Conservation (phyloP, 345 rosid genomes). For the Pistacia vera region DNA sequence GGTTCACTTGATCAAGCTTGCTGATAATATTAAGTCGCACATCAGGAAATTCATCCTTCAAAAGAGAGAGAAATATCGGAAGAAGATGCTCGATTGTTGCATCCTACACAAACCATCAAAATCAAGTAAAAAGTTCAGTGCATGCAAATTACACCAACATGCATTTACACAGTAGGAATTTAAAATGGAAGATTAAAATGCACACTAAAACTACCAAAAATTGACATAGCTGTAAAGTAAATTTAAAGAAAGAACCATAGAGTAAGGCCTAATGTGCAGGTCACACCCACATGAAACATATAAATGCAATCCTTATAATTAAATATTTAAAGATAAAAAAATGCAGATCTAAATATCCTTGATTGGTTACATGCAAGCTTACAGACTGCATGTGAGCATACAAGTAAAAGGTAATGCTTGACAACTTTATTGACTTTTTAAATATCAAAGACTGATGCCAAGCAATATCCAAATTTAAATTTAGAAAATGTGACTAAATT, state of each 20-base stretch:
- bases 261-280: not conserved
- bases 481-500: too few relatives aligned
- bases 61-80: conserved; percentile 93
- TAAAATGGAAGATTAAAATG: not conserved
- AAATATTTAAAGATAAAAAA: not conserved
- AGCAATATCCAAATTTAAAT: not conserved
- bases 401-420: not conserved
- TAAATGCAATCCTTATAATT: not conserved
- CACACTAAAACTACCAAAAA: not conserved
- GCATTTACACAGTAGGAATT: not conserved
- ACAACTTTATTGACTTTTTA: not conserved
- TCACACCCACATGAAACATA: not conserved
- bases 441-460: not conserved
- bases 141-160: conserved; percentile 1
- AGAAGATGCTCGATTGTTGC: conserved; percentile 95
- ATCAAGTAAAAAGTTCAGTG: conserved; percentile 15
- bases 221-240: not conserved
- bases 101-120: conserved; percentile 51
- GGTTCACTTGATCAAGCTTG: conserved; percentile 98
- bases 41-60: conserved; percentile 97
- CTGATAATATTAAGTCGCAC: conserved; percentile 95
- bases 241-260: not conserved
- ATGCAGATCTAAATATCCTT: not conserved
- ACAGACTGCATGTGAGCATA: too few relatives aligned
- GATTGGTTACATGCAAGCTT: too few relatives aligned